Evolutionary conservation across 2,329 filamentous ascomycete species (phyloP).

Genomic region (Fusarium sambucinum): DNA sequence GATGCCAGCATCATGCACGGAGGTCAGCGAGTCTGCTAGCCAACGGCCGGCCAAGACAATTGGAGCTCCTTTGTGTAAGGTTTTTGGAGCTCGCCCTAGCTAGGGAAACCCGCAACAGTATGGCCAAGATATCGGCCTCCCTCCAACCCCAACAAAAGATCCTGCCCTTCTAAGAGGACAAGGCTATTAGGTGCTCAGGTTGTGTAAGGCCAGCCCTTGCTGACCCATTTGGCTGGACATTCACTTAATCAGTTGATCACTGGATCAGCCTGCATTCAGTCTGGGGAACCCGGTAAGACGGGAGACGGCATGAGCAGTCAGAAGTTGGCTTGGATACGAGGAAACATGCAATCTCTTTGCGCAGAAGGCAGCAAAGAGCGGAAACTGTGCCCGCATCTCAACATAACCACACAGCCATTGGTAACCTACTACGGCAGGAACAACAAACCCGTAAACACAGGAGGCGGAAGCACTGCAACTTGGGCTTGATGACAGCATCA

Average conservation of each 20-base stretch:
- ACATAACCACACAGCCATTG: constrained; percentile 5
- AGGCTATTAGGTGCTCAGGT: constrained; percentile 34
- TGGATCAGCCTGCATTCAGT: constrained; percentile 23
- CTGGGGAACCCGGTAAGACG: constrained; percentile 32
- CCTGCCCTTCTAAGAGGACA: constrained; percentile 30
- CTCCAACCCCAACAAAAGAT: constrained; percentile 41
- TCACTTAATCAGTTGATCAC: constrained; percentile 33
- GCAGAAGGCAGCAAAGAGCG: constrained; percentile 25
- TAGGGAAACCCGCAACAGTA: constrained; percentile 39
- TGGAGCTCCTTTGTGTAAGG: constrained; percentile 35
- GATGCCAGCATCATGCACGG: constrained; percentile 47
- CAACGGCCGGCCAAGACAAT: constrained; percentile 27
- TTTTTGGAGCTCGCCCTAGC: constrained; percentile 38
- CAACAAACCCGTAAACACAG: constrained; percentile 17
- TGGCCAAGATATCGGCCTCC: constrained; percentile 40
- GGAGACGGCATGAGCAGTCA: constrained; percentile 35
- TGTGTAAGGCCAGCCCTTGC: constrained; percentile 25
- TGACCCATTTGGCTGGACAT: constrained; percentile 15
- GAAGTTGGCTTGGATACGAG: constrained; percentile 32
- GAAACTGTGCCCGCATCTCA: constrained; percentile 13
- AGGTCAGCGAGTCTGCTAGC: constrained; percentile 33
- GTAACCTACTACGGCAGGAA: constrained; percentile 24
- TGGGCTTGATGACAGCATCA: constrained; percentile 29
- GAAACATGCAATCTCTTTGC: constrained; percentile 32
- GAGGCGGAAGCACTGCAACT: constrained; percentile 28